These are phyloP conservation scores for Yarrowia sp. DNA, from an alignment of 805 yeast species.

Conservation along the genomic window DNA sequence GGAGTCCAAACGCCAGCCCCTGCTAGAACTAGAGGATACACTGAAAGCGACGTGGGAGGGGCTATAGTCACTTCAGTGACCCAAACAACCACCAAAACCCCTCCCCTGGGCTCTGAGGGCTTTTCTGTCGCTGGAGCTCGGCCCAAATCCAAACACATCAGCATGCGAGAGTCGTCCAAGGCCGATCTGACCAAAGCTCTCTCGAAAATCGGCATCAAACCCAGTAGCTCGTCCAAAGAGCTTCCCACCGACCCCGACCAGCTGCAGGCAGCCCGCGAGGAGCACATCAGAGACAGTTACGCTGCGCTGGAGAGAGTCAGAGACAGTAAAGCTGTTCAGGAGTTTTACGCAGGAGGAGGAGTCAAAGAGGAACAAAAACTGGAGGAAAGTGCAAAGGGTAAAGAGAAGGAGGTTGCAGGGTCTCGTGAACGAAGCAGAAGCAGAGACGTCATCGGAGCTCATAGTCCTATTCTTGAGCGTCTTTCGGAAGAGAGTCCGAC, in stretches of 20 bases:
- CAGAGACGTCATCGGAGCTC: background rate
- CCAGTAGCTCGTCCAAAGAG: conserved; percentile 3
- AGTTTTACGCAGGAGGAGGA: conserved; percentile 19
- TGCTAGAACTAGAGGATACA: conserved; percentile 20
- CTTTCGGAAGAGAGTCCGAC: background rate
- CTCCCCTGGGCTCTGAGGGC: conserved; percentile 19
- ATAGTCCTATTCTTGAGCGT: background rate
- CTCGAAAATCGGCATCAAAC: conserved; percentile 36
- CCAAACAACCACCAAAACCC: conserved; percentile 1
- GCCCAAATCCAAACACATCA: conserved; percentile 22
- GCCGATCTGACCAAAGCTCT: conserved; percentile 29
- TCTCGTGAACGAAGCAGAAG: conserved; percentile 3
- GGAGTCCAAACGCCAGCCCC: conserved; percentile 25
- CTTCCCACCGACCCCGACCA: conserved; percentile 1
- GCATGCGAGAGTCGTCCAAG: conserved; percentile 29
- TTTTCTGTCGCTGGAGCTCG: conserved; percentile 8
- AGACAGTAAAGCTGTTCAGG: conserved; percentile 10
- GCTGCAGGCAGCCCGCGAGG: conserved; percentile 20
- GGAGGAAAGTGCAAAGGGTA: background rate
- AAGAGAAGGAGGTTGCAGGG: background rate
- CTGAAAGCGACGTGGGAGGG: conserved; percentile 24
- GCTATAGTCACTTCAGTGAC: background rate
- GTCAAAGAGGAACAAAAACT: background rate
- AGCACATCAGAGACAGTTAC: conserved; percentile 34
- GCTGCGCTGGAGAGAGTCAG: conserved; percentile 30